Evolutionary conservation across 345 rosid genomes (phyloP).

Genomic region (Ceriops tagal): DNA sequence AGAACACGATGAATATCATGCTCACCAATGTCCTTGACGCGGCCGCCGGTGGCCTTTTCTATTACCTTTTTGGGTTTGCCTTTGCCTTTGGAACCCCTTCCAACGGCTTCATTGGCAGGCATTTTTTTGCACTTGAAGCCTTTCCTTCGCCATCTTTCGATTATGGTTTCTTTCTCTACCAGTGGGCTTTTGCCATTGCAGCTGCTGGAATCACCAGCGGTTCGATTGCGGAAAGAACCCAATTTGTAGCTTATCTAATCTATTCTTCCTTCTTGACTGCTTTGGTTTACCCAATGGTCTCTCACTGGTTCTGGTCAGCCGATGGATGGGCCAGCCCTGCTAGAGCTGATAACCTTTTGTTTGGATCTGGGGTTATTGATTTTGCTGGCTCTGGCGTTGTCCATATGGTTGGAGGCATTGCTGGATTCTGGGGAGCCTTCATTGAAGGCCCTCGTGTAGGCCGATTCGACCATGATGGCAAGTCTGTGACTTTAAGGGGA

Average conservation of each 20-base stretch:
- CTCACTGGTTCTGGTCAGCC: constrained; percentile 46
- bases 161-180: constrained; percentile 32
- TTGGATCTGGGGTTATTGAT: constrained; percentile 38
- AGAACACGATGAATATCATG: constrained; percentile 29
- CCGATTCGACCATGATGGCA: constrained; percentile 24
- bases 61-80: constrained; percentile 35
- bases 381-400: constrained; percentile 46
- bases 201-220: constrained; percentile 53
- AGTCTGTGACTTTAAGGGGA: constrained; percentile 27
- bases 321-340: constrained; percentile 45
- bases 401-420: constrained; percentile 42
- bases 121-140: constrained; percentile 27
- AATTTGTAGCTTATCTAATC: constrained; percentile 10
- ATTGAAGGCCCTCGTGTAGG: constrained; percentile 44
- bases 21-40: constrained; percentile 45
- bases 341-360: constrained; percentile 31
- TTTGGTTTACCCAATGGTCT: constrained; percentile 38
- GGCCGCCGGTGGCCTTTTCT: constrained; percentile 40
- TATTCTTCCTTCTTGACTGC: constrained; percentile 46
- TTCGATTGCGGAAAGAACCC: constrained; percentile 28
- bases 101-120: constrained; percentile 36
- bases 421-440: constrained; percentile 45
- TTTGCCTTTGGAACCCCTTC: constrained; percentile 42
- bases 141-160: constrained; percentile 25
- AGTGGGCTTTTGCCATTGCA: constrained; percentile 48